Conservation (phyloP, 1,284 basidiomycete genomes). For the Cutaneotrichosporon sp. region DNA sequence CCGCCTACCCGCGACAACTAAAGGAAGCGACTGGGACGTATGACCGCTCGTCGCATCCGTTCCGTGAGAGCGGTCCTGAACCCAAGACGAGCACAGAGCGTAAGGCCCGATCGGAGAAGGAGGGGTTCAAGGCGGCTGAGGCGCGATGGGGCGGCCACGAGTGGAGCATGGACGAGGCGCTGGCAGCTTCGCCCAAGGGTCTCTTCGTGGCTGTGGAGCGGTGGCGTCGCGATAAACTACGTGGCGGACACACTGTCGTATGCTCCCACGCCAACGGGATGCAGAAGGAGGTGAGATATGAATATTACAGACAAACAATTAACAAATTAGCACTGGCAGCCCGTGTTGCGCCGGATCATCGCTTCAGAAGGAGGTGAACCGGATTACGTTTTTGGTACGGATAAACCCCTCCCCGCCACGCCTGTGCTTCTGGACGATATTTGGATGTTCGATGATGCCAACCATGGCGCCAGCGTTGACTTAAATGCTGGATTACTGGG, state of each 20-base stretch:
- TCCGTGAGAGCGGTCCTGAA: constrained; percentile 11
- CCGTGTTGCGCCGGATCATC: constrained; percentile 58
- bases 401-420: neutral
- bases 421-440: constrained; percentile 64
- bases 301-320: neutral
- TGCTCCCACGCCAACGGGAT: constrained; percentile 25
- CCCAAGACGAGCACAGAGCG: constrained; percentile 37
- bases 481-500: constrained; percentile 63
- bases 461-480: constrained; percentile 71
- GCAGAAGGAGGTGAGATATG: constrained; percentile 32
- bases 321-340: constrained; percentile 60
- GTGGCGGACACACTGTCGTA: constrained; percentile 18
- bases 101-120: constrained; percentile 17
- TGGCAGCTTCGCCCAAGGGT: constrained; percentile 11
- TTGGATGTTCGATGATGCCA: constrained; percentile 73
- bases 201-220: constrained; percentile 24
- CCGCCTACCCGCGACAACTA: constrained; percentile 61
- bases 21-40: constrained; percentile 38
- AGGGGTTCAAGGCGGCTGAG: neutral
- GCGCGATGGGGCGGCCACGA: constrained; percentile 18
- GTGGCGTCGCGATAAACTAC: constrained; percentile 15
- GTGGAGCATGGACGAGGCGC: constrained; percentile 16
- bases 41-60: constrained; percentile 28
- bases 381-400: constrained; percentile 16
- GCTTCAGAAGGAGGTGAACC: neutral